phyloP scores from a whole-genome alignment of 768 basidiomycete genomes.

The Tricholoma furcatifolium region DNA sequence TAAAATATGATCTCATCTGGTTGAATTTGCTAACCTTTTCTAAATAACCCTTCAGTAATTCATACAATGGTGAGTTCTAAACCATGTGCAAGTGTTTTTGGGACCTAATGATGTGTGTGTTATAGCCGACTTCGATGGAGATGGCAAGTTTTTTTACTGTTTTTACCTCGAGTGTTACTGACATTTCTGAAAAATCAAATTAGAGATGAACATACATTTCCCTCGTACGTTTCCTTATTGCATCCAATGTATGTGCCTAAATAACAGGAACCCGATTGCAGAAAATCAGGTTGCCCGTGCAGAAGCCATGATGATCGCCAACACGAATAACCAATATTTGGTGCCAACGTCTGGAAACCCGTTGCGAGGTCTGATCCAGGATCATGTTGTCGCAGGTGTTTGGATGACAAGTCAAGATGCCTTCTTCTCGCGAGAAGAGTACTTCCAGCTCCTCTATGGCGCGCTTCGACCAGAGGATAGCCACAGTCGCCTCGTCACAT shows the following conservation, averaged over 20 bases:
- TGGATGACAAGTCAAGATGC: conserved; percentile 98
- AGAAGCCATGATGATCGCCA: conserved; percentile 92
- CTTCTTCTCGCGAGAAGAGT: conserved; percentile 94
- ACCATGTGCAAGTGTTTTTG: background rate
- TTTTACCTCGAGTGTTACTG: conserved; percentile 2
- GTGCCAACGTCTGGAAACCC: conserved; percentile 98
- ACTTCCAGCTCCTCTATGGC: conserved; percentile 94
- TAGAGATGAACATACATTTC: conserved; percentile 99
- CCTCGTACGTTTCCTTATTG: conserved; percentile 64
- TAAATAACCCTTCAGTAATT: conserved; percentile 60
- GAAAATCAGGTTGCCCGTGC: conserved; percentile 95
- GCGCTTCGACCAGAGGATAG: conserved; percentile 89
- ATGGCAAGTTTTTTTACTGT: conserved; percentile 49
- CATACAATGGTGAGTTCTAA: conserved; percentile 79
- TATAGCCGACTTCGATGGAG: conserved; percentile 89
- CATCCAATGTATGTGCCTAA: background rate
- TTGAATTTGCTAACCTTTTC: background rate
- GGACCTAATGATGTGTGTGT: background rate
- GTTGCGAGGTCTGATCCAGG: conserved; percentile 95
- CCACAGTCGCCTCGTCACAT: conserved; percentile 66
- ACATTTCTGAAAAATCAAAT: conserved; percentile 27
- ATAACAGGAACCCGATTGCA: conserved; percentile 26
- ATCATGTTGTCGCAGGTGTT: conserved; percentile 98
- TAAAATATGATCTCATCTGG: background rate
- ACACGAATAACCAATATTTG: conserved; percentile 98